Percentiles rank a stretch among this genome's conserved stretches.
phyloP scores from a whole-genome alignment of 768 basidiomycete species.

The Lentinula lateritia region DNA sequence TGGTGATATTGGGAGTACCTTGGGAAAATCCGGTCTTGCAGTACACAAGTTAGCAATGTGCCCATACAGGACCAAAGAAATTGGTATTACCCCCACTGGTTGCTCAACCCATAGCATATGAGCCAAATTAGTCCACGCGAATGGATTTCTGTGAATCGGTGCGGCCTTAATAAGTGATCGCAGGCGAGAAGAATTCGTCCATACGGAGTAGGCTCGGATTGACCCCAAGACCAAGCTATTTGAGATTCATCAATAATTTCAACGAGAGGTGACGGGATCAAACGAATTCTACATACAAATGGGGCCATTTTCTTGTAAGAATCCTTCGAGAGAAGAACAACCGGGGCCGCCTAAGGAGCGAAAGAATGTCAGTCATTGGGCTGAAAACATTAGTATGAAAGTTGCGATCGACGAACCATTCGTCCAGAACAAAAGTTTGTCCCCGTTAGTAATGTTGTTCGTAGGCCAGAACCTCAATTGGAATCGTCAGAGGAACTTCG shows the following conservation, averaged over 20 bases:
- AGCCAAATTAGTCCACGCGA: conserved; percentile 68
- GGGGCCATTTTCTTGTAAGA: conserved; percentile 63
- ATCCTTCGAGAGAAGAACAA: conserved; percentile 62
- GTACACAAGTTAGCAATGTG: not conserved
- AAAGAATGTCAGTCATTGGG: conserved; percentile 15
- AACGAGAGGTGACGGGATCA: not conserved
- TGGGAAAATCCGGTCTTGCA: conserved; percentile 63
- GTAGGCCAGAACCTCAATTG: conserved; percentile 69
- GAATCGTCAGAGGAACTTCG: conserved; percentile 22
- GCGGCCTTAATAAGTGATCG: conserved; percentile 24
- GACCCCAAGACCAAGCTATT: conserved; percentile 49
- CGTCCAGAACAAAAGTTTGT: conserved; percentile 65
- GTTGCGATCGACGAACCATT: conserved; percentile 21
- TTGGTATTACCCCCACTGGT: conserved; percentile 49
- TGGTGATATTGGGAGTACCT: conserved; percentile 55
- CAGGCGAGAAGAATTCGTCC: not conserved
- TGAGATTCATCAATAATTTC: not conserved
- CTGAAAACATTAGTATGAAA: not conserved
- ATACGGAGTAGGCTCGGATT: conserved; percentile 23
- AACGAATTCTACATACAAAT: conserved; percentile 30
- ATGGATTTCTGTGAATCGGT: conserved; percentile 43
- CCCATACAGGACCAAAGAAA: not conserved
- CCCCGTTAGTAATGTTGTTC: conserved; percentile 49
- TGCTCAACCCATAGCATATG: conserved; percentile 68
- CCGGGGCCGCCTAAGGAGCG: conserved; percentile 58